Percentiles rank a stretch among this genome's conserved stretches.
Evolutionary conservation across 1,139 yeast species (phyloP).

Genomic region (Saccharomyces hybrid): DNA sequence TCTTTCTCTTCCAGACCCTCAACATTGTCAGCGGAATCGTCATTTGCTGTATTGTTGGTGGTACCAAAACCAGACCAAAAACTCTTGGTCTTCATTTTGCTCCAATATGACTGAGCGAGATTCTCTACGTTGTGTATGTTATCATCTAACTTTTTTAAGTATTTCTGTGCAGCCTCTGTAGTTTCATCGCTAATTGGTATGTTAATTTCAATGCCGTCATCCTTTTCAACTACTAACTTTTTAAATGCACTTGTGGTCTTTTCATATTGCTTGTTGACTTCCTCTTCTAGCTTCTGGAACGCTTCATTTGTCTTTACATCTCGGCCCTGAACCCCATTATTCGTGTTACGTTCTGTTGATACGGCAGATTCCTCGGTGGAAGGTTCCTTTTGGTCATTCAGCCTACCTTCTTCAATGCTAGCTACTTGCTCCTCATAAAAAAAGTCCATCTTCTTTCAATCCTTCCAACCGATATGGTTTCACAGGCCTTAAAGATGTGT

Average conservation of each 20-base stretch:
- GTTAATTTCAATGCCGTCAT: slow-evolving; percentile 20
- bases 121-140: slow-evolving; percentile 27
- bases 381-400: background rate
- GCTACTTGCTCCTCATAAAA: slow-evolving; percentile 22
- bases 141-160: slow-evolving; percentile 21
- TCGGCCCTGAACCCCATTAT: background rate
- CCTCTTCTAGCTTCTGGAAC: slow-evolving; percentile 31
- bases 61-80: slow-evolving; percentile 26
- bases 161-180: slow-evolving; percentile 26
- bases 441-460: slow-evolving; percentile 18
- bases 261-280: slow-evolving; percentile 23
- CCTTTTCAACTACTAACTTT: slow-evolving; percentile 16
- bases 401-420: background rate
- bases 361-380: background rate
- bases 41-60: slow-evolving; percentile 14
- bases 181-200: slow-evolving; percentile 20
- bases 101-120: slow-evolving; percentile 27
- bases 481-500: background rate
- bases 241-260: slow-evolving; percentile 23
- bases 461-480: background rate
- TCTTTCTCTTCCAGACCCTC: slow-evolving; percentile 13
- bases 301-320: slow-evolving; percentile 24
- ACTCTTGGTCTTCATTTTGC: slow-evolving; percentile 19
- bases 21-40: slow-evolving; percentile 17
- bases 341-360: background rate